Base-by-base conservation (phyloP, 352 stramenopile genomes). In the Peronosclerospora sorghi region DNA sequence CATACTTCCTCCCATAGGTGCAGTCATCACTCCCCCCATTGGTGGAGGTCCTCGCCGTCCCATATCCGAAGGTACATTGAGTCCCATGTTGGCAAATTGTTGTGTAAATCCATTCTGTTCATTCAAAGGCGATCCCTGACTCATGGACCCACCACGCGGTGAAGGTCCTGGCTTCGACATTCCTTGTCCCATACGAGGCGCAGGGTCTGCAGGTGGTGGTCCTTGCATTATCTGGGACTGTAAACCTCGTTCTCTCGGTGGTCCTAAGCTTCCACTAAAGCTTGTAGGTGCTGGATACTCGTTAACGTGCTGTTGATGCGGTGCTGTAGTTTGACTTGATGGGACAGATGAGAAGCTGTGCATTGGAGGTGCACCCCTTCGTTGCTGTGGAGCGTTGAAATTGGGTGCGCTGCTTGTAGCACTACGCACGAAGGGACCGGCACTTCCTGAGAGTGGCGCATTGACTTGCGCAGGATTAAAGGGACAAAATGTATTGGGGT, bases 41-140 rank as follows among this genome's bases (percentile, higher is more conserved):
- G 34, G 14, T 54, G 64, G 10, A 69, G 62, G 20, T 56, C n/a
- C n/a, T n/a, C n/a, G n/a, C n/a, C n/a, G n/a, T n/a, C 41, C 54
- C 10, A 62, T 53, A 29, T 49, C 59, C 9, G 69, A 54, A 9
- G 61, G 59, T 20, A 41, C 67, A n/a, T 68, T 65, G 0, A 87
- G 56, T 30, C 65, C 69, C 75, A 87, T 85, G 40, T 79, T 73
- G 27, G 53, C 54, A 45, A 87, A 87, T 55, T 87, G 72, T 20
- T 65, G 35, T 23, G 57, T 69, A 51, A 87, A n/a, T n/a, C n/a
- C n/a, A n/a, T n/a, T n/a, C n/a, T n/a, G n/a, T n/a, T n/a, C n/a
- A n/a, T n/a, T n/a, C n/a, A n/a, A n/a, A n/a, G n/a, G n/a, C n/a
- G n/a, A n/a, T n/a, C n/a, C n/a, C n/a, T n/a, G 59, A 24, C 5